Conservation (phyloP, 208 protist species). For the Acanthamoeba rhysodes region DNA sequence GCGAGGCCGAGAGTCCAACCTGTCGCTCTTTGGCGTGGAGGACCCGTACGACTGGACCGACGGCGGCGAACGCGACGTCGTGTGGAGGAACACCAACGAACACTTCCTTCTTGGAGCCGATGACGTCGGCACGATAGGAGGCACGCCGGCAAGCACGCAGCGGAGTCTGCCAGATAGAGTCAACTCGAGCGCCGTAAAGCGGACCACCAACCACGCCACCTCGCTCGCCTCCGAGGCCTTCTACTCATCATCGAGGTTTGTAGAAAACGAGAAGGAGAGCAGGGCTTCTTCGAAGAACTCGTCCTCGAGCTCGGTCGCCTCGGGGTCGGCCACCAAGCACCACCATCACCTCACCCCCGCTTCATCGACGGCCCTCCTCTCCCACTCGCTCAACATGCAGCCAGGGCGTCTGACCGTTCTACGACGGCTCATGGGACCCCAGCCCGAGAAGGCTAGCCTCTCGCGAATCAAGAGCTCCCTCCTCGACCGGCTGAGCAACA, state of each 20-base stretch:
- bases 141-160: background rate
- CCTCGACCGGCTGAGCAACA: background rate
- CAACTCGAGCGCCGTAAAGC: background rate
- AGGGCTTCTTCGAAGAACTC: background rate
- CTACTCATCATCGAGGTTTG: background rate
- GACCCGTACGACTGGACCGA: constrained; percentile 18
- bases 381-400: background rate
- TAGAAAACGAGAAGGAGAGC: background rate
- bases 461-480: constrained; percentile 2
- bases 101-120: background rate
- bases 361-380: background rate
- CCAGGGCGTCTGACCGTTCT: background rate
- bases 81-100: background rate
- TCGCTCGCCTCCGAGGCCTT: constrained; percentile 28
- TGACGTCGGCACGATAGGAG: background rate
- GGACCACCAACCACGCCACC: background rate
- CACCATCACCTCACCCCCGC: background rate
- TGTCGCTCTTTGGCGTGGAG: constrained; percentile 6
- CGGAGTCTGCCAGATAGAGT: background rate
- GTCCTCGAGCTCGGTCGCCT: background rate
- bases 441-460: background rate
- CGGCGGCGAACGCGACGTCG: constrained; percentile 26
- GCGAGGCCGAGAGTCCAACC: constrained; percentile 1
- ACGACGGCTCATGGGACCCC: background rate
- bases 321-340: background rate